Evolutionary conservation across 2,329 filamentous ascomycete genomes (phyloP), one percentile per base, ranked within the genome.

Genomic region (Fusarium sp.): DNA sequence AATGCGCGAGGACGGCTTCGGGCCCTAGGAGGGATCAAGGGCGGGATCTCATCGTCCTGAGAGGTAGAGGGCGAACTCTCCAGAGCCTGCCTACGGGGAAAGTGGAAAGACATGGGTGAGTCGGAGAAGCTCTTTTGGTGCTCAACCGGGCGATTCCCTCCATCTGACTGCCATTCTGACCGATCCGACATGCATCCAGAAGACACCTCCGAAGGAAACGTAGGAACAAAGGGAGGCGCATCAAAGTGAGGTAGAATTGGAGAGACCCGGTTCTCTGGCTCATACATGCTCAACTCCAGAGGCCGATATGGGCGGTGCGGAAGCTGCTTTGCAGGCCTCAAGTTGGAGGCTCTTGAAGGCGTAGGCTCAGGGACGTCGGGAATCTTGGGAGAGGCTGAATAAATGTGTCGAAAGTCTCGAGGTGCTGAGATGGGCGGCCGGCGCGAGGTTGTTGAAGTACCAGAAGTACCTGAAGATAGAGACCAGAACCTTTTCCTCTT

Each of bases 391-490:
- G 85, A 82, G 56, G 84, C 84, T 20, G 87, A 88, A 64, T 87
- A 82, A 58, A 92, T 75, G 82, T 92, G 90, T 56, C 87, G 88
- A 77, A 92, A 92, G 79, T 92, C 85, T 57, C 87, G 87, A 5
- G 90, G 90, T 23, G 84, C 84, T 48, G 90, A 91, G 76, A 92
- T 92, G 69, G 84, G 84, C 79, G 87, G 87, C 80, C 88, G 84
- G 81, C 86, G 88, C 78, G 86, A 82, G 50, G 84, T 82, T 62
- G 84, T 50, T 27, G 45, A 50, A 11, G 45, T 50, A 27, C 23
- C 45, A 50, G 45, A 81, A 68, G 84, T 83, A 70, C 34, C 34
- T 58, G 83, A 81, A 64, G 84, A 82, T 68, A 85, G 83, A 68
- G 87, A 84, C 75, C 84, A 82, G 76, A 87, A 82, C 64, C 84